Evolutionary conservation across 2,329 filamentous ascomycete species (phyloP).

Genomic region (Chaetothyriales sp.): DNA sequence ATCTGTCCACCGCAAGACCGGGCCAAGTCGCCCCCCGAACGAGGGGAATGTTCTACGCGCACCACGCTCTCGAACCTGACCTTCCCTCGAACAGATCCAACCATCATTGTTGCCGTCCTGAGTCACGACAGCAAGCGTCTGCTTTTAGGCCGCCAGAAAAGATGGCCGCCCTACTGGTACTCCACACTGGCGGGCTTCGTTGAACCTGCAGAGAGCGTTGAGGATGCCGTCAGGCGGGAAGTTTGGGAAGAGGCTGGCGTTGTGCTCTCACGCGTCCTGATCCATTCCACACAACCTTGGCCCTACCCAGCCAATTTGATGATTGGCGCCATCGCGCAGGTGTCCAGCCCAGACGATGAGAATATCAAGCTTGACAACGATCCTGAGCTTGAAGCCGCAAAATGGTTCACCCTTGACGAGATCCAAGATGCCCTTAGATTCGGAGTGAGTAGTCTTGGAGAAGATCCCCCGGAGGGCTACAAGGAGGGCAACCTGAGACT

Average conservation of each 20-base stretch:
- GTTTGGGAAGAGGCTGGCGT: constrained; percentile 81
- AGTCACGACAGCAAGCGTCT: constrained; percentile 64
- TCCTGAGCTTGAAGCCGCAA: constrained; percentile 77
- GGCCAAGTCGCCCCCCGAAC: constrained; percentile 34
- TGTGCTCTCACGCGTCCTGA: constrained; percentile 58
- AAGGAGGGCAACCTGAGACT: constrained; percentile 65
- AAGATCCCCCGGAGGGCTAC: constrained; percentile 50
- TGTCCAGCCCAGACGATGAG: constrained; percentile 63
- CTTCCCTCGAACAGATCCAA: constrained; percentile 87
- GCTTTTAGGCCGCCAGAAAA: constrained; percentile 70
- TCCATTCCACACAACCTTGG: constrained; percentile 79
- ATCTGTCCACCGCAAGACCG: constrained; percentile 32
- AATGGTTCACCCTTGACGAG: constrained; percentile 76
- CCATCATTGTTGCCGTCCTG: constrained; percentile 87
- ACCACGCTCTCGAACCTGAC: constrained; percentile 77
- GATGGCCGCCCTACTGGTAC: constrained; percentile 77
- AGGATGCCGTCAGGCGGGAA: constrained; percentile 70
- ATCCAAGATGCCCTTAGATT: constrained; percentile 58
- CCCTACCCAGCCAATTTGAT: constrained; percentile 74
- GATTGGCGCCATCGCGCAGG: constrained; percentile 76
- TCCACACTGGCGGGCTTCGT: constrained; percentile 78
- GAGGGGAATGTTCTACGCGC: constrained; percentile 64
- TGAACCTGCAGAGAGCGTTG: constrained; percentile 71
- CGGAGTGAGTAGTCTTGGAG: constrained; percentile 55
- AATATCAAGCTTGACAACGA: constrained; percentile 72